These are phyloP conservation scores for Bruguiera parviflora DNA, from an alignment of 345 rosid species.

Conservation along the genomic window DNA sequence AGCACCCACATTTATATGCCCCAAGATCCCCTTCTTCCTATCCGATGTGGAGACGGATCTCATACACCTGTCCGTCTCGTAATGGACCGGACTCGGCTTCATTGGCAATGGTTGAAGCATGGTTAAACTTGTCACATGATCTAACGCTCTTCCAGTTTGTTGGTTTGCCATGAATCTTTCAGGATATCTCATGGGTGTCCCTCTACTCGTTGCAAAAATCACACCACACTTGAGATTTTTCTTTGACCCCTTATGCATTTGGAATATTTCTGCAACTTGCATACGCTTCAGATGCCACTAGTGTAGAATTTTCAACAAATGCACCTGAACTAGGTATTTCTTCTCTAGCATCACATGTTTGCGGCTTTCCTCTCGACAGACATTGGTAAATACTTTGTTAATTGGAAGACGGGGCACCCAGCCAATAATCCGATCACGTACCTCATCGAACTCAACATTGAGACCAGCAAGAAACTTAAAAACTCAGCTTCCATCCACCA, in stretches of 20 bases:
- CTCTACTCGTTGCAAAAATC: not conserved
- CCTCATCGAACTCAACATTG: conserved; percentile 9
- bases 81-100: not conserved
- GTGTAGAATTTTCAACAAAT: not conserved
- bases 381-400: not conserved
- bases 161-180: not conserved
- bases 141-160: not conserved
- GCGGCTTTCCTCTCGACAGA: not conserved
- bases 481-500: not conserved
- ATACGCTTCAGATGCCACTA: not conserved
- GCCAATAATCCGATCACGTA: not conserved
- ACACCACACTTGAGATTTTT: not conserved
- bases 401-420: not conserved
- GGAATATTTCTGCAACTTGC: not conserved
- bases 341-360: not conserved
- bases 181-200: not conserved
- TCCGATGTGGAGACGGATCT: no score
- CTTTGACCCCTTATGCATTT: no score
- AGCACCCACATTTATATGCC: no score
- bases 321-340: no score
- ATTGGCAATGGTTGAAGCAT: not conserved
- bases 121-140: not conserved
- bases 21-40: no score
- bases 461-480: conserved; percentile 2
- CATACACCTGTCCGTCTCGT: no score